Evolutionary conservation across 768 basidiomycete genomes (phyloP).

Genomic region (Boletus rufocinnamomeus): DNA sequence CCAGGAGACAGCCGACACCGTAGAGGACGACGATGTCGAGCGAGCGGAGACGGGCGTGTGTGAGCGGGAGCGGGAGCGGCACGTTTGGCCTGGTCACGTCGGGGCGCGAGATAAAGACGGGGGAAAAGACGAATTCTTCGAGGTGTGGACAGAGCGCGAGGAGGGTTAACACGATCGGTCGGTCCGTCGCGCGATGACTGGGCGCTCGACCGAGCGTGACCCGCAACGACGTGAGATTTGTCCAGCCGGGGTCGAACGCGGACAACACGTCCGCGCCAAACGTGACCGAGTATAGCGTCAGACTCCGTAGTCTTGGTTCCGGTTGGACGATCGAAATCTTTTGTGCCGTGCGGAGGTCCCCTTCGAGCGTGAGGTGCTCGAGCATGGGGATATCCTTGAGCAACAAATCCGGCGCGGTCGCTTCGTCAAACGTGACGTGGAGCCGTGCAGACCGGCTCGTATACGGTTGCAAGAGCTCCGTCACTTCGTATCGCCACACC

Average conservation of each 20-base stretch:
- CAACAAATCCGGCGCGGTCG: conserved; percentile 12
- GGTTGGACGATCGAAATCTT: conserved; percentile 13
- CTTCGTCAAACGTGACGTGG: conserved; percentile 15
- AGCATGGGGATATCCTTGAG: conserved; percentile 23
- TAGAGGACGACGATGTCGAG: conserved; percentile 13
- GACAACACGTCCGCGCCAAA: conserved; percentile 4
- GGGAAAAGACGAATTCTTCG: conserved; percentile 11
- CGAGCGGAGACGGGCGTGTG: conserved; percentile 13
- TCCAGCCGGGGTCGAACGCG: conserved; percentile 16
- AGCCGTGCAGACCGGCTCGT: conserved; percentile 12
- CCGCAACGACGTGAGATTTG: conserved; percentile 17
- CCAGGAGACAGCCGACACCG: conserved; percentile 8
- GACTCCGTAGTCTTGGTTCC: conserved; percentile 11
- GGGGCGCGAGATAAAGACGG: conserved; percentile 4
- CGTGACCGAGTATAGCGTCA: conserved; percentile 10
- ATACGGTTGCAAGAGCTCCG: conserved; percentile 25
- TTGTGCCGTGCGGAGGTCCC: conserved; percentile 6
- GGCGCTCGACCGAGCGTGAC: conserved; percentile 3
- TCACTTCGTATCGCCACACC: conserved; percentile 25
- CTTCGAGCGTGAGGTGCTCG: conserved; percentile 19
- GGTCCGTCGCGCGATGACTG: background rate
- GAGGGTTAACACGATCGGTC: conserved; percentile 8
- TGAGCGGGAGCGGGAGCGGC: conserved; percentile 10
- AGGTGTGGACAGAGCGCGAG: conserved; percentile 25
- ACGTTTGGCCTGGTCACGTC: background rate